A percentile compares a stretch with the other conserved stretches of the same genome.
These are phyloP conservation scores for Globisporangium acanthophoron DNA, from an alignment of 352 stramenopile species.

Conservation along the genomic window DNA sequence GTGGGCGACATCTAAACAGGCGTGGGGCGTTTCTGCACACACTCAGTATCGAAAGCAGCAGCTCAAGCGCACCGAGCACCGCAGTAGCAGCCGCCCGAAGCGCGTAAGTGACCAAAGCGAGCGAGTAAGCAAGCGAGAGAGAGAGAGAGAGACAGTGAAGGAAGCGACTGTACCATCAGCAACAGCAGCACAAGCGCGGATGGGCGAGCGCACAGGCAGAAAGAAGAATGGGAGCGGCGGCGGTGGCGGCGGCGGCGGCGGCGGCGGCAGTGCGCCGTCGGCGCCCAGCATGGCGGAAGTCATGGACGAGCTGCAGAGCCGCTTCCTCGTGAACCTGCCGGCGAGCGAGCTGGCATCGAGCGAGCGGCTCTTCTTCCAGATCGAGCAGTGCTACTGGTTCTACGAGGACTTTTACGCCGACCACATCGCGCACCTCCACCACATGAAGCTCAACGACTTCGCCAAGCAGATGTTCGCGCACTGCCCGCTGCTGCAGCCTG, in stretches of 20 bases:
- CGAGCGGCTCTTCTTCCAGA: slow-evolving; percentile 96
- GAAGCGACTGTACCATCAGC: not conserved
- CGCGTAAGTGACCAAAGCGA: not conserved
- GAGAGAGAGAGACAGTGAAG: not conserved
- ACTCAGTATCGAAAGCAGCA: not conserved
- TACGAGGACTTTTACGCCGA: slow-evolving; percentile 97
- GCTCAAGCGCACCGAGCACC: not conserved
- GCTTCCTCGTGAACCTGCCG: slow-evolving; percentile 94
- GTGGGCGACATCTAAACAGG: no score
- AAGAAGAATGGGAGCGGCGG: slow-evolving; percentile 8
- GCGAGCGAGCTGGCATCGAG: slow-evolving; percentile 84
- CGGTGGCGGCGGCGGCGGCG: not conserved
- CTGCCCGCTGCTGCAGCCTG: slow-evolving; percentile 79
- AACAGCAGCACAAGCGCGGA: slow-evolving; percentile 1
- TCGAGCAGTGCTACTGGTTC: slow-evolving; percentile 97
- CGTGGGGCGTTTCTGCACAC: not conserved
- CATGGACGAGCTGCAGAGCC: slow-evolving; percentile 94
- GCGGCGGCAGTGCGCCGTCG: not conserved
- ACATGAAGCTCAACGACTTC: slow-evolving; percentile 94
- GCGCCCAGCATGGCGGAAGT: slow-evolving; percentile 79
- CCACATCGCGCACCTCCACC: slow-evolving; percentile 70
- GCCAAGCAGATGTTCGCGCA: slow-evolving; percentile 90
- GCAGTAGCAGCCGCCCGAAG: not conserved
- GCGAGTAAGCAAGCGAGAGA: not conserved
- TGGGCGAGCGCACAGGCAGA: slow-evolving; percentile 4